These are phyloP conservation scores for Bacterosira constricta DNA, from an alignment of 108 stramenopile species.

Conservation along the genomic window DNA sequence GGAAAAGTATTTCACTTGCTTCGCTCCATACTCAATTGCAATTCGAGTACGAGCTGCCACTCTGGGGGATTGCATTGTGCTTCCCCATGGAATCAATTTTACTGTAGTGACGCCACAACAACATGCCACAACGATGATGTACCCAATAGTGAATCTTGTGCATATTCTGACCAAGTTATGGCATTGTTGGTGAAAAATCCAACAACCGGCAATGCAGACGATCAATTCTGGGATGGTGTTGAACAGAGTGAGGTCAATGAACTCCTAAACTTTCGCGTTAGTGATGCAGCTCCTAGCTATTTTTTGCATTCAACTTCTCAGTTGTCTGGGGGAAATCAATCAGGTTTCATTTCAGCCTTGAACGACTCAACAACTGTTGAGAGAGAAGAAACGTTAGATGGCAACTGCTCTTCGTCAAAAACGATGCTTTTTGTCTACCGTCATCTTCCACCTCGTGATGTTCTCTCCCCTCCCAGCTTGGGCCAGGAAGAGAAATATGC, in stretches of 20 bases:
- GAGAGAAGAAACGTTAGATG: background rate
- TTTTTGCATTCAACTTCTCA: conserved; percentile 33
- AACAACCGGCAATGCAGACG: background rate
- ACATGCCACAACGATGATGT: background rate
- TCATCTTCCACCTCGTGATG: conserved; percentile 19
- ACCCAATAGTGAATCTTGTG: background rate
- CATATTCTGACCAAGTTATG: conserved; percentile 30
- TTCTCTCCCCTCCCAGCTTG: background rate
- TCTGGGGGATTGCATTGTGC: conserved; percentile 31
- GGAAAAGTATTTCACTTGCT: conserved; percentile 50
- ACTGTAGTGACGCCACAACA: background rate
- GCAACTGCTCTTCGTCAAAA: conserved; percentile 1
- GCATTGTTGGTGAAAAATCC: conserved; percentile 35
- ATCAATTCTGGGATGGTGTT: conserved; percentile 29
- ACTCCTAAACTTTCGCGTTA: conserved; percentile 37
- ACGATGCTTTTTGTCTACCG: conserved; percentile 32
- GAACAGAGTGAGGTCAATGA: conserved; percentile 36
- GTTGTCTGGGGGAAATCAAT: conserved; percentile 1
- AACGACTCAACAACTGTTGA: background rate
- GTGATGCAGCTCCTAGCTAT: conserved; percentile 51
- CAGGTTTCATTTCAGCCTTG: background rate
- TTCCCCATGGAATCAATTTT: conserved; percentile 34
- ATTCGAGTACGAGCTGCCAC: background rate
- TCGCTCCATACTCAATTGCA: conserved; percentile 37
- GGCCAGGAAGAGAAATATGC: background rate